phyloP scores from a whole-genome alignment of 768 basidiomycete species.

The Kondoa subrosea region DNA sequence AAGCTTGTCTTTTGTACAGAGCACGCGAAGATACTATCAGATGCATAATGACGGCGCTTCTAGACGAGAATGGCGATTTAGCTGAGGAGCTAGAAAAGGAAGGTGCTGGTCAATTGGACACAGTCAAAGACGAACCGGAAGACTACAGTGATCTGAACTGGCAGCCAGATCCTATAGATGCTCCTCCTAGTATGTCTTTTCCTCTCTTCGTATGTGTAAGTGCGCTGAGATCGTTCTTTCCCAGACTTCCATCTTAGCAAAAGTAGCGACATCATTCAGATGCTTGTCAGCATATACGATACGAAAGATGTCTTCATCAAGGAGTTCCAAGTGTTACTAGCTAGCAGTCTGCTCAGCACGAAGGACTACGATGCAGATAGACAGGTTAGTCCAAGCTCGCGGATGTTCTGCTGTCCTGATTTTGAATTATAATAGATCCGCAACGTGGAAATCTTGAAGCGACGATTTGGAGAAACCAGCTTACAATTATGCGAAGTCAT shows the following conservation, averaged over 20 bases:
- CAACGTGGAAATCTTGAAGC: conserved; percentile 83
- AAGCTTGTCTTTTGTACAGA: conserved; percentile 33
- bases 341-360: conserved; percentile 64
- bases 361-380: conserved; percentile 62
- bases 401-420: not conserved
- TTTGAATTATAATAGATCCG: conserved; percentile 44
- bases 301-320: conserved; percentile 92
- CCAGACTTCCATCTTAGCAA: conserved; percentile 85
- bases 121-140: conserved; percentile 50
- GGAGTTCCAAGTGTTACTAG: conserved; percentile 80
- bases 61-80: conserved; percentile 75
- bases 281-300: conserved; percentile 92
- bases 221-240: not conserved
- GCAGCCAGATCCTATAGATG: conserved; percentile 92
- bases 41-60: conserved; percentile 75
- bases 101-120: conserved; percentile 31
- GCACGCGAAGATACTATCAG: conserved; percentile 83
- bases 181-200: conserved; percentile 57
- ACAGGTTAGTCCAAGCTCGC: conserved; percentile 36
- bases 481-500: conserved; percentile 95
- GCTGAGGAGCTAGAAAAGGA: conserved; percentile 36
- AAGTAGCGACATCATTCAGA: conserved; percentile 83
- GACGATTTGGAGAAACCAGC: conserved; percentile 83
- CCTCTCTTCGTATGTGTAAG: not conserved
- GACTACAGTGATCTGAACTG: conserved; percentile 83